A percentile compares a stretch with the other conserved stretches of the same genome.
phyloP scores from a whole-genome alignment of 2,329 filamentous ascomycete species.

The Ustilaginoidea virens region DNA sequence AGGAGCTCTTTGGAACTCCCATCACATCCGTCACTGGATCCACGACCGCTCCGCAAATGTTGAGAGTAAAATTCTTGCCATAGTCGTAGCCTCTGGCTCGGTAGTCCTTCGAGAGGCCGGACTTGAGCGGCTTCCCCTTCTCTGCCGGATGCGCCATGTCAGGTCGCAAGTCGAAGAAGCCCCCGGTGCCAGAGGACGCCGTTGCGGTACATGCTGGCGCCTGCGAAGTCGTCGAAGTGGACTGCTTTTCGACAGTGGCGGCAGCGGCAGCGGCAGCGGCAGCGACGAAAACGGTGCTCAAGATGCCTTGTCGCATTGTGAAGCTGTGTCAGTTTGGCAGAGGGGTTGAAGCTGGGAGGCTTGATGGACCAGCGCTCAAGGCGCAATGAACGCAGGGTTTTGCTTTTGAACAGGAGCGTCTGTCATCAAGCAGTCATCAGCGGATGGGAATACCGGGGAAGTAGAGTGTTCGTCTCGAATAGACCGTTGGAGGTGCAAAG shows the following conservation, averaged over 20 bases:
- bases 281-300: constrained; percentile 19
- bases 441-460: too few species aligned
- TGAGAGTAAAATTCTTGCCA: constrained; percentile 67
- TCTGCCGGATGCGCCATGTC: constrained; percentile 31
- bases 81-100: constrained; percentile 62
- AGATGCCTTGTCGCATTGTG: constrained; percentile 13
- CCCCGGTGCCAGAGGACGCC: constrained; percentile 36
- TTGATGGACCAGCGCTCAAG: constrained; percentile 1
- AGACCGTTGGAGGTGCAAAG: too few species aligned
- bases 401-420: neutral
- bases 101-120: constrained; percentile 33
- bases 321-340: neutral
- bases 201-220: constrained; percentile 39
- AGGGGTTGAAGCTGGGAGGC: neutral
- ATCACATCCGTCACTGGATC: constrained; percentile 46
- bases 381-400: too few species aligned
- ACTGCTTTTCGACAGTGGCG: neutral
- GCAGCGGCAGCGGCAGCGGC: constrained; percentile 16
- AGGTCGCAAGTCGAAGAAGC: constrained; percentile 43
- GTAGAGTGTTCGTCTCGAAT: too few species aligned
- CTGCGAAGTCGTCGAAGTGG: constrained; percentile 24
- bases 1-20: constrained; percentile 44
- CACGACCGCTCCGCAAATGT: constrained; percentile 66
- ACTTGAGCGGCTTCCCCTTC: constrained; percentile 28
- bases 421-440: too few species aligned